Conservation (phyloP, 2,329 filamentous ascomycete species). For the Camillea tinctor region DNA sequence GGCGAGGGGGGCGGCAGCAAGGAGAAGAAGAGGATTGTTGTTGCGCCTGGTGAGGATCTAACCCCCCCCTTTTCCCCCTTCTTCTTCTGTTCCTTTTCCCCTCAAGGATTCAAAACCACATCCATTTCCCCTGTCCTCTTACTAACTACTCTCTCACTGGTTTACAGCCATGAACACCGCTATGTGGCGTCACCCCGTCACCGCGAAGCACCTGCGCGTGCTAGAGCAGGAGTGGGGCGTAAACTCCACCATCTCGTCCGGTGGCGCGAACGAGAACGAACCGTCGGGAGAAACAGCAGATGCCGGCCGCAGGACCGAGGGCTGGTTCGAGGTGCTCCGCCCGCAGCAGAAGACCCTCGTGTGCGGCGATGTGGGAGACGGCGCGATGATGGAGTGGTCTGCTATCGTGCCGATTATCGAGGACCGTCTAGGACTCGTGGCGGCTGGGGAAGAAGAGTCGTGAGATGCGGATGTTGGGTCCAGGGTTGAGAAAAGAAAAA, state of each 20-base stretch:
- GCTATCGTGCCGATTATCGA: slow-evolving; percentile 69
- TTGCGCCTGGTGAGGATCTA: slow-evolving; percentile 52
- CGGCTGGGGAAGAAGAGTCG: not conserved
- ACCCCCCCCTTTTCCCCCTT: not conserved
- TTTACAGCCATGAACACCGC: slow-evolving; percentile 76
- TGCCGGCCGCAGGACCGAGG: slow-evolving; percentile 28
- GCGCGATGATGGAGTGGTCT: slow-evolving; percentile 81
- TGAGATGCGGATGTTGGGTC: too few species aligned
- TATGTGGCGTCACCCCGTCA: slow-evolving; percentile 88
- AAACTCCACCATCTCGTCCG: not conserved
- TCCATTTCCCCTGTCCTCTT: too few species aligned
- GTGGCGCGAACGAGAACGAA: not conserved
- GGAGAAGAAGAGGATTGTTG: slow-evolving; percentile 63
- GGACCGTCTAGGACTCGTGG: slow-evolving; percentile 39
- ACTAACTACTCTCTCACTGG: not conserved
- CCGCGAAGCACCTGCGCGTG: slow-evolving; percentile 65
- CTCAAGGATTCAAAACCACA: not conserved
- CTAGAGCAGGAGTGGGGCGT: slow-evolving; percentile 75
- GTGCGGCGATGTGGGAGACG: slow-evolving; percentile 79
- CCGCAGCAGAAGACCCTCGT: slow-evolving; percentile 77
- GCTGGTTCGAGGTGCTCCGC: slow-evolving; percentile 69
- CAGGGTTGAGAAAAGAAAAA: too few species aligned
- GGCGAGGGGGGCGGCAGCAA: slow-evolving; percentile 3
- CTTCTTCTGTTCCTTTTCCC: slow-evolving; percentile 2
- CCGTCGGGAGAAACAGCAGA: slow-evolving; percentile 25